Conservation (phyloP, 768 basidiomycete genomes). For the Hortiboletus flavorubellus region DNA sequence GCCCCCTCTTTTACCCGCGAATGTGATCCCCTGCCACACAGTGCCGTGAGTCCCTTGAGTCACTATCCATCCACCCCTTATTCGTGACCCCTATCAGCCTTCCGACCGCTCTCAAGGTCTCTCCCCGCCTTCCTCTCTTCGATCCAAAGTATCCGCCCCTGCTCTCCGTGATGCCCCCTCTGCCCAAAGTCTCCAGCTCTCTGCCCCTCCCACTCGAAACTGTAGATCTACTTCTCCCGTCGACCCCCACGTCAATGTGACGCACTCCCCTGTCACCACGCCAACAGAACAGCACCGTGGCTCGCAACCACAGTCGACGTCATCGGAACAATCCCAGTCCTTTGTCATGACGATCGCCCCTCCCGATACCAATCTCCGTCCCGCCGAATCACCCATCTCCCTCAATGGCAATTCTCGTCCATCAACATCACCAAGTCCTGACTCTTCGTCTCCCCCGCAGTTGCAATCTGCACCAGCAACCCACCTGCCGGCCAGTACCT, state of each 20-base stretch:
- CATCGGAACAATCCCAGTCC: conserved; percentile 32
- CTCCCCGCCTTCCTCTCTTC: conserved; percentile 14
- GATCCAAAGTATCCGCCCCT: conserved; percentile 20
- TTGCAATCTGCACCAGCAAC: conserved; percentile 22
- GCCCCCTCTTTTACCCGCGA: conserved; percentile 24
- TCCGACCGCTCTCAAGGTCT: conserved; percentile 4
- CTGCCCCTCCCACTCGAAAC: conserved; percentile 6
- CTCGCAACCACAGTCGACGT: conserved; percentile 8
- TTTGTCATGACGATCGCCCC: conserved; percentile 45
- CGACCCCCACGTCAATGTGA: background rate
- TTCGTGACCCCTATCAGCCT: conserved; percentile 5
- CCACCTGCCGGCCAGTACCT: background rate
- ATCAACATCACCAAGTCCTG: background rate
- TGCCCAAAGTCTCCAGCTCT: conserved; percentile 14
- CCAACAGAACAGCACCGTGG: conserved; percentile 17
- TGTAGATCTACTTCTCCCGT: conserved; percentile 14
- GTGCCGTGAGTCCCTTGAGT: conserved; percentile 37
- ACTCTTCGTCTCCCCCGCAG: background rate
- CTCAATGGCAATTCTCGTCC: background rate
- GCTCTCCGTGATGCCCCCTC: conserved; percentile 28
- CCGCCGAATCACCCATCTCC: conserved; percentile 7
- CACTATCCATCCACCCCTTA: background rate
- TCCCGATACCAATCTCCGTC: conserved; percentile 23
- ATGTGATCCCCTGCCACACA: conserved; percentile 35
- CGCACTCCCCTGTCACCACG: conserved; percentile 10